Base-by-base conservation (phyloP, 1,139 yeast genomes). In the Protomyces gravidus region DNA sequence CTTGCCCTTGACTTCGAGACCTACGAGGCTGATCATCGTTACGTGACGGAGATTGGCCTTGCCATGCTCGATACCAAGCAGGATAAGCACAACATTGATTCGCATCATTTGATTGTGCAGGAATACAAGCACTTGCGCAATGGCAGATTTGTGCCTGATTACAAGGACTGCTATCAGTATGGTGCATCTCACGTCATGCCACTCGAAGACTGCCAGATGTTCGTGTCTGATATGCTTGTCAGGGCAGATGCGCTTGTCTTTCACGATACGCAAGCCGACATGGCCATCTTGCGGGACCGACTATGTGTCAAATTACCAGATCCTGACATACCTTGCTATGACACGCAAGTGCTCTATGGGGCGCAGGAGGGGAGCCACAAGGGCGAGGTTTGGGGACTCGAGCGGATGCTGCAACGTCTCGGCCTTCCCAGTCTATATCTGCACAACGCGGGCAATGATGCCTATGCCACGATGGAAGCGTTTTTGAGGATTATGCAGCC, bases 401-500 rank as follows among this genome's bases (percentile, higher is more conserved):
- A 30, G 9, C 42, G 28, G 28, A 50, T 50, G 55, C 48, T 39
- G 25, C 48, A 50, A 5, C 21, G 5, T 11, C 28, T 50, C 33
- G 45, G 42, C 11, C 15, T 50, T 5, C 19, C 7, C 7, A 26
- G 33, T 19, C n/a, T 27, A 13, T 21, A 42, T 17, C 17, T 50
- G 48, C 55, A 50, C 55, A 50, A 50, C 28, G 55, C 55, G 9
- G 55, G 55, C 15, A 50, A 50, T 19, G 55, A 50, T 39, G n/a
- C 48, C 19, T 40, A 50, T 17, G 55, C 39, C 11, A 50, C 48
- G 5, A 39, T 50, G 48, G 26, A 40, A 28, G 47, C 55, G 17
- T 50, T 50, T 19, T 6, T 39, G 39, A 13, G 11, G 17, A 23
- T 50, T 9, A 36, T 36, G 40, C 40, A 36, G 40, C 40, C 40